Evolutionary conservation across 305 asterid genomes (phyloP), one percentile per base, ranked within the genome.

Genomic region (Plantago rigida): DNA sequence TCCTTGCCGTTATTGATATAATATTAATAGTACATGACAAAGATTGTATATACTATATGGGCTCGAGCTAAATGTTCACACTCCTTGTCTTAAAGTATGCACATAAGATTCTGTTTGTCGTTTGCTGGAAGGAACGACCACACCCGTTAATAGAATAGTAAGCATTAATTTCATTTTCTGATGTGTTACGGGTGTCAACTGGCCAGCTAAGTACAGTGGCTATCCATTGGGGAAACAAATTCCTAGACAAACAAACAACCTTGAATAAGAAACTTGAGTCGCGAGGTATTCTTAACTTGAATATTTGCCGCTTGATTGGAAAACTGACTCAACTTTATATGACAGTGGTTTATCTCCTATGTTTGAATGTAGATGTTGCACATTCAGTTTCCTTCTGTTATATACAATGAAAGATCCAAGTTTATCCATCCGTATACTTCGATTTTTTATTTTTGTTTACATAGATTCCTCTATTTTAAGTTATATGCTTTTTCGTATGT

Each of bases 111-210:
- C 48, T 47, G 28, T 45, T 39, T 5, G 15, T 46, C 13, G 48
- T 59, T 53, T 13, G 0, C 15, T n/a, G 46, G 64, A 45, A 15
- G 57, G 53, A 69, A 51, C 42, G 55, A 51, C 54, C 31, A 9
- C 45, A 62, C 36, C 14, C 52, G 22, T 22, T 47, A 56, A 29
- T 22, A 51, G 34, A 54, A 41, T 24, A 5, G 39, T 60, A 13
- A 9, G 46, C 44, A 39, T 49, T 45, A 17, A 15, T 13, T 47
- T 39, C 26, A 22, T 2, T 22, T 22, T 22, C 26, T 22, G 26
- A 22, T 22, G 0, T 22, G 26, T 22, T 1, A 22, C 1, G 26
- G 26, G 26, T 22, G 26, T 22, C 2, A 8, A 39, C 55, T 48
- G 51, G 19, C 15, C 47, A 47, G 51, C 64, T 15, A 50, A 41